Percentiles rank a stretch among this genome's conserved stretches.
Conservation (phyloP, 352 stramenopile genomes). For the Thalassiosira sp. region DNA sequence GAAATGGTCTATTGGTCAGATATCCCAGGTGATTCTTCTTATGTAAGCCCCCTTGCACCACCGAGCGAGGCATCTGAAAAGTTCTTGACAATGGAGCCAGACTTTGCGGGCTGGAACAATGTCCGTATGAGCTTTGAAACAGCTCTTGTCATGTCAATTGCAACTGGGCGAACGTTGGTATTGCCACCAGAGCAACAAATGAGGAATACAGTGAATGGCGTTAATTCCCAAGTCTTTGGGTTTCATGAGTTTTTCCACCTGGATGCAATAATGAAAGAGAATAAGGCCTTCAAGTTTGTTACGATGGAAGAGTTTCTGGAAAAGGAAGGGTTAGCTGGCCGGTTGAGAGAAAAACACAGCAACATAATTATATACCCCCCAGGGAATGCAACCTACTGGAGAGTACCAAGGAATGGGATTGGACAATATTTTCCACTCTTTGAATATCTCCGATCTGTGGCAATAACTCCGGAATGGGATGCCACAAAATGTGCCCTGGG, state of each 20-base stretch:
- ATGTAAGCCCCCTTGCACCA: constrained; percentile 52
- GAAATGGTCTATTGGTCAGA: constrained; percentile 84
- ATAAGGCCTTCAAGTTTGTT: constrained; percentile 83
- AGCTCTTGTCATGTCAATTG: constrained; percentile 81
- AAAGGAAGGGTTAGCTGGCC: constrained; percentile 62
- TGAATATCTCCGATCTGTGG: constrained; percentile 39
- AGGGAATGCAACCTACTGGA: constrained; percentile 68
- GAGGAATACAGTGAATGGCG: constrained; percentile 85
- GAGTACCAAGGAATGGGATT: too few relatives aligned
- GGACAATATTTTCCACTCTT: constrained; percentile 18
- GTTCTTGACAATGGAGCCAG: constrained; percentile 89
- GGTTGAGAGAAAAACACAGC: constrained; percentile 49
- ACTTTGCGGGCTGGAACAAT: constrained; percentile 89
- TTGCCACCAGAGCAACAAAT: constrained; percentile 83
- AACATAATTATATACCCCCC: constrained; percentile 60
- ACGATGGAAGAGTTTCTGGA: constrained; percentile 85
- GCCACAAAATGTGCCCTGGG: constrained; percentile 60
- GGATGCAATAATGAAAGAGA: constrained; percentile 67
- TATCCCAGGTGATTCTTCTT: constrained; percentile 64
- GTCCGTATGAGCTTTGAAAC: constrained; percentile 87
- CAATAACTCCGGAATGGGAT: constrained; percentile 58
- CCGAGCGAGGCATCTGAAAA: constrained; percentile 24
- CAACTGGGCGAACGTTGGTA: constrained; percentile 86
- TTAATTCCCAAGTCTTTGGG: constrained; percentile 73
- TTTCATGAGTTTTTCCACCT: constrained; percentile 85